phyloP scores from a whole-genome alignment of 1,139 yeast species.

The Debaryomyces sp. region DNA sequence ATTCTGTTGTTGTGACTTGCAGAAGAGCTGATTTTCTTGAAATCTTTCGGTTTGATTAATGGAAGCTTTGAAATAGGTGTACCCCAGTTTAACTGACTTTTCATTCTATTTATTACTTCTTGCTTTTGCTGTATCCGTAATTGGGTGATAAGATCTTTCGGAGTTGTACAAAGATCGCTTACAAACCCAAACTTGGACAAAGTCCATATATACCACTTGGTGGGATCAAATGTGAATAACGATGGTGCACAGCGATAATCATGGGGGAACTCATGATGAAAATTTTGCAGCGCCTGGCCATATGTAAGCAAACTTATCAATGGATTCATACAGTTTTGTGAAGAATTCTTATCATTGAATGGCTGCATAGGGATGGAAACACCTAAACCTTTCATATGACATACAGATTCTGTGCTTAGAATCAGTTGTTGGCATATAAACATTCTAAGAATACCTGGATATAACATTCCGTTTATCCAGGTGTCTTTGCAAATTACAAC shows the following conservation, averaged over 20 bases:
- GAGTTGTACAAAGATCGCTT: slow-evolving; percentile 41
- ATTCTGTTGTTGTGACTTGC: slow-evolving; percentile 41
- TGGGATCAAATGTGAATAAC: slow-evolving; percentile 62
- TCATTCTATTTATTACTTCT: slow-evolving; percentile 56
- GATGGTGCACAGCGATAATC: slow-evolving; percentile 58
- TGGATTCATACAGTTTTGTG: slow-evolving; percentile 50
- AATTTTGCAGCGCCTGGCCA: slow-evolving; percentile 68
- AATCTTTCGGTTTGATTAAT: slow-evolving; percentile 50
- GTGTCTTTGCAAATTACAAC: slow-evolving; percentile 45
- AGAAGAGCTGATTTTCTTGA: slow-evolving; percentile 41
- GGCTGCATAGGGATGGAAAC: slow-evolving; percentile 54
- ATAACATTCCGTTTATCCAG: slow-evolving; percentile 56
- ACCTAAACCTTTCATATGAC: slow-evolving; percentile 53
- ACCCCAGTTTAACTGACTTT: slow-evolving; percentile 75
- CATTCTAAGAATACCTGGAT: slow-evolving; percentile 64
- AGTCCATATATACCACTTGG: slow-evolving; percentile 58
- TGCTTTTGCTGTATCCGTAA: slow-evolving; percentile 67
- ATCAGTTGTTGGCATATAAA: slow-evolving; percentile 60
- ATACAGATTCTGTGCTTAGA: slow-evolving; percentile 59
- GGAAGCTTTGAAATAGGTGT: slow-evolving; percentile 73
- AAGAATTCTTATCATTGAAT: slow-evolving; percentile 62
- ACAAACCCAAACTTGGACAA: slow-evolving; percentile 44
- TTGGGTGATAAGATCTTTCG: slow-evolving; percentile 55
- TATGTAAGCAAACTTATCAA: slow-evolving; percentile 56
- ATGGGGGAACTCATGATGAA: slow-evolving; percentile 75